phyloP scores from a whole-genome alignment of 768 basidiomycete genomes.

The Dioszegia aurantiaca region DNA sequence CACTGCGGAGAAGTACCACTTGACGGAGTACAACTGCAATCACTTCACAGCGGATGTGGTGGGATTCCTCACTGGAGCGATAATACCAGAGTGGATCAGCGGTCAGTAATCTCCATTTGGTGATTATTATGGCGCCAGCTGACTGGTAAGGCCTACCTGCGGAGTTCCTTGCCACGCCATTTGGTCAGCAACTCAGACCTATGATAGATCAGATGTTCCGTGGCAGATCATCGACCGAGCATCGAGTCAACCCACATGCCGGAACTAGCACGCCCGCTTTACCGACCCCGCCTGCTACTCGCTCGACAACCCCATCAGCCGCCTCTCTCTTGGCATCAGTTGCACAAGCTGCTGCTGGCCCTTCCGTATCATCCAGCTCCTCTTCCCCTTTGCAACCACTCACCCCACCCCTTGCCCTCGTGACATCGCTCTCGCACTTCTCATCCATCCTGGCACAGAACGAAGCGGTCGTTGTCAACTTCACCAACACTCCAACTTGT shows the following conservation, averaged over 20 bases:
- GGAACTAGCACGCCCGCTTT: conserved; percentile 13
- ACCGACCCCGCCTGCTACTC: conserved; percentile 47
- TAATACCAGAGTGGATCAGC: conserved; percentile 77
- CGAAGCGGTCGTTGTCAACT: conserved; percentile 73
- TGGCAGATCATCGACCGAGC: conserved; percentile 58
- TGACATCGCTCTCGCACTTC: conserved; percentile 64
- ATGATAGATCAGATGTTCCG: conserved; percentile 88
- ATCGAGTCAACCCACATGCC: conserved; percentile 30
- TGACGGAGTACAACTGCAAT: conserved; percentile 88
- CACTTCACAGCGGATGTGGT: conserved; percentile 85
- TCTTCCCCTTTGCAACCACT: conserved; percentile 28
- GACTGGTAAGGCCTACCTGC: conserved; percentile 53
- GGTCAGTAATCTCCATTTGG: conserved; percentile 55
- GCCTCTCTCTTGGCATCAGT: conserved; percentile 54
- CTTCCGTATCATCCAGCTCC: conserved; percentile 39
- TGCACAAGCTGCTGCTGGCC: conserved; percentile 46
- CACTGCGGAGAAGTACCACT: conserved; percentile 72
- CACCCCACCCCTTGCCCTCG: conserved; percentile 30
- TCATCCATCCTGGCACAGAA: conserved; percentile 64
- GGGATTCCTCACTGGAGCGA: conserved; percentile 78
- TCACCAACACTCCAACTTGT: conserved; percentile 70
- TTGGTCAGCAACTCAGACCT: conserved; percentile 78
- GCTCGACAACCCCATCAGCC: conserved; percentile 52
- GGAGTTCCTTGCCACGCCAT: conserved; percentile 84
- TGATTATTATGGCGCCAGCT: not conserved